phyloP scores from a whole-genome alignment of 148 eudicot genomes.

The Silene uniflora region DNA sequence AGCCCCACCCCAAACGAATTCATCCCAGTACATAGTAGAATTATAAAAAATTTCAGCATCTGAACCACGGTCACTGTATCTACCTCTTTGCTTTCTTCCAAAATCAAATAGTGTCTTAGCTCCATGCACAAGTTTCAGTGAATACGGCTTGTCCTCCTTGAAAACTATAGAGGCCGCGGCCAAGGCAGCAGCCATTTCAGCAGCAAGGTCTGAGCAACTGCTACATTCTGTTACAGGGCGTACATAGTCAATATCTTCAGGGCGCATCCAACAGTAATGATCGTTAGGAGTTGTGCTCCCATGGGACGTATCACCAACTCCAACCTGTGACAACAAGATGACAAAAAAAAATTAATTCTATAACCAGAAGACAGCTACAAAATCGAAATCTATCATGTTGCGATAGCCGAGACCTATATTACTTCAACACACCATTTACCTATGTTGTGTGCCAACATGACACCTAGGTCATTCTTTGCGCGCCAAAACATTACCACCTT shows the following conservation, averaged over 20 bases:
- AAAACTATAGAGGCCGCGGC: conserved; percentile 91
- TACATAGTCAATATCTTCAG: conserved; percentile 75
- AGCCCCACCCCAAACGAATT: conserved; percentile 77
- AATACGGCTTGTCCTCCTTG: conserved; percentile 81
- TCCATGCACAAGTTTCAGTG: conserved; percentile 84
- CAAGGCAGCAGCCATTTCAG: conserved; percentile 88
- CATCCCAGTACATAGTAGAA: conserved; percentile 83
- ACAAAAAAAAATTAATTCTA: neutral
- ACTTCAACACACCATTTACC: neutral
- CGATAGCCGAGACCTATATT: neutral
- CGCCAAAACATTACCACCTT: too few species aligned
- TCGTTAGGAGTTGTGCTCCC: conserved; percentile 70
- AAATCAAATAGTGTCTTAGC: conserved; percentile 69
- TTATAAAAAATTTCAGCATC: conserved; percentile 75
- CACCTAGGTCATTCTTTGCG: too few species aligned
- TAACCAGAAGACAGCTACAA: neutral
- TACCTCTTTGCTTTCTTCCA: conserved; percentile 64
- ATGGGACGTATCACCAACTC: conserved; percentile 64
- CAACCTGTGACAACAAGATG: conserved; percentile 49
- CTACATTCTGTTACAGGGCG: conserved; percentile 58
- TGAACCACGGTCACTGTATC: conserved; percentile 52
- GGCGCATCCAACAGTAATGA: conserved; percentile 91
- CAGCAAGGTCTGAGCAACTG: conserved; percentile 80
- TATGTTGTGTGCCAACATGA: too few species aligned
- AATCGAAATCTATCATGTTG: neutral